A percentile compares a stretch with the other conserved stretches of the same genome.
Conservation (phyloP, 2,329 filamentous ascomycete genomes). For the Dissoconium aciculare region DNA sequence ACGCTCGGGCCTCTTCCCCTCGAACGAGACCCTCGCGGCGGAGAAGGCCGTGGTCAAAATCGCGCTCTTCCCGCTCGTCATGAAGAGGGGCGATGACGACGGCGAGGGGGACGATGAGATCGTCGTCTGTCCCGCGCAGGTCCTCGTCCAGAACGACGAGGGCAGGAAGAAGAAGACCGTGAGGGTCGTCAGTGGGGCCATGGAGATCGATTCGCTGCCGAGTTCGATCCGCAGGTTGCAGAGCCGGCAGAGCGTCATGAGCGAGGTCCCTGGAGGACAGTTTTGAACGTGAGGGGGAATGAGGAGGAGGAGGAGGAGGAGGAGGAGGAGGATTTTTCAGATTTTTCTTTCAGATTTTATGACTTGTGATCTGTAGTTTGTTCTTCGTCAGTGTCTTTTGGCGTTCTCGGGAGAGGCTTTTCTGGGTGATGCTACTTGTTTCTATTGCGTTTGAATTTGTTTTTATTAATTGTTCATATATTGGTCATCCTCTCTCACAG, state of each 20-base stretch:
- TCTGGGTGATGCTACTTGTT: too few relatives aligned
- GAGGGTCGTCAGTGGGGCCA: conserved; percentile 35
- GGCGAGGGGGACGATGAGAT: conserved; percentile 86
- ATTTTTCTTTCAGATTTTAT: background rate
- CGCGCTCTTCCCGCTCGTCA: conserved; percentile 88
- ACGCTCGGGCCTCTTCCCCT: conserved; percentile 53
- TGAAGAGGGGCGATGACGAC: conserved; percentile 83
- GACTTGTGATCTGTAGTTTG: too few relatives aligned
- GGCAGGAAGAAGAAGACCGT: conserved; percentile 32
- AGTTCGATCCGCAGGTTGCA: conserved; percentile 16
- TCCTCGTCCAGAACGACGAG: conserved; percentile 47
- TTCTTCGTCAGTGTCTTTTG: too few relatives aligned
- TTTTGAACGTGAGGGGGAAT: background rate
- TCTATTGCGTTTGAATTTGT: too few relatives aligned
- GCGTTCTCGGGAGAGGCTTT: too few relatives aligned
- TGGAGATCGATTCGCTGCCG: conserved; percentile 32
- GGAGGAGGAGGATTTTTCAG: background rate
- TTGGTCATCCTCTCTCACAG: too few relatives aligned
- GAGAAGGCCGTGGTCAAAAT: conserved; percentile 68
- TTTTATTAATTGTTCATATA: too few relatives aligned
- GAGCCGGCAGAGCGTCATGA: conserved; percentile 20
- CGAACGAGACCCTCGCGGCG: conserved; percentile 67
- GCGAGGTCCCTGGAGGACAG: conserved; percentile 14
- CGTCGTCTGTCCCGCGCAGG: conserved; percentile 88
- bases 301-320: too few relatives aligned